These are phyloP conservation scores for Grifola frondosa DNA, from an alignment of 1,284 basidiomycete species.

Conservation along the genomic window DNA sequence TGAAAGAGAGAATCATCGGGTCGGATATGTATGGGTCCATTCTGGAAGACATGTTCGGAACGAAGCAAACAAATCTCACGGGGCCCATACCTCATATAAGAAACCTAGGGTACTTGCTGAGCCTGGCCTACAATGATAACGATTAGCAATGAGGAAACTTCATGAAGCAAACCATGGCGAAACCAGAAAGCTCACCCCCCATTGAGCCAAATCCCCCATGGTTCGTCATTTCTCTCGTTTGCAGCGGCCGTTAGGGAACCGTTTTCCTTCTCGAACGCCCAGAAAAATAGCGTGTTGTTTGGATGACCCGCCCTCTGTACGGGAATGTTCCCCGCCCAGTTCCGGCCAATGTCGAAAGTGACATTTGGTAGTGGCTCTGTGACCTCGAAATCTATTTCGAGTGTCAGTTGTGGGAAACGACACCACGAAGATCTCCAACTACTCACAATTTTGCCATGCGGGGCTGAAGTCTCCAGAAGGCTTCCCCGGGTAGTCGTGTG, in stretches of 20 bases:
- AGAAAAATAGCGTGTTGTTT: constrained; percentile 73
- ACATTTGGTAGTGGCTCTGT: constrained; percentile 55
- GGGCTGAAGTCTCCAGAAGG: constrained; percentile 53
- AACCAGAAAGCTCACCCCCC: constrained; percentile 42
- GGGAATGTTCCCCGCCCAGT: constrained; percentile 67
- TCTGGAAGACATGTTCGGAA: constrained; percentile 38
- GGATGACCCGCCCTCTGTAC: constrained; percentile 51
- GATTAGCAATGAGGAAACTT: not conserved
- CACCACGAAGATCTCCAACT: too few relatives aligned
- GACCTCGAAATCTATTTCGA: constrained; percentile 25
- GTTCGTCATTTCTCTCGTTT: constrained; percentile 38
- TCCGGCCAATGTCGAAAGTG: constrained; percentile 53
- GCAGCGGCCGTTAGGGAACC: constrained; percentile 56
- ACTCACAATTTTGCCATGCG: constrained; percentile 63
- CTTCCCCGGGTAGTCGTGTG: constrained; percentile 46
- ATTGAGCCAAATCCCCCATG: constrained; percentile 77
- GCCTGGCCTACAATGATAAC: constrained; percentile 45
- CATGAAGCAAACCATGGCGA: too few relatives aligned
- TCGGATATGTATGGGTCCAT: constrained; percentile 63
- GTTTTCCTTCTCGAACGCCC: constrained; percentile 59
- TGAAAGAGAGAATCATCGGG: constrained; percentile 45
- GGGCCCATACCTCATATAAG: constrained; percentile 53
- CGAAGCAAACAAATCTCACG: not conserved
- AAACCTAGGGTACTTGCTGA: constrained; percentile 67
- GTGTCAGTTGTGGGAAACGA: not conserved